Percentiles rank a stretch among this genome's conserved stretches.
Conservation (phyloP, 2,329 filamentous ascomycete genomes). For the Aspergillus melleus region DNA sequence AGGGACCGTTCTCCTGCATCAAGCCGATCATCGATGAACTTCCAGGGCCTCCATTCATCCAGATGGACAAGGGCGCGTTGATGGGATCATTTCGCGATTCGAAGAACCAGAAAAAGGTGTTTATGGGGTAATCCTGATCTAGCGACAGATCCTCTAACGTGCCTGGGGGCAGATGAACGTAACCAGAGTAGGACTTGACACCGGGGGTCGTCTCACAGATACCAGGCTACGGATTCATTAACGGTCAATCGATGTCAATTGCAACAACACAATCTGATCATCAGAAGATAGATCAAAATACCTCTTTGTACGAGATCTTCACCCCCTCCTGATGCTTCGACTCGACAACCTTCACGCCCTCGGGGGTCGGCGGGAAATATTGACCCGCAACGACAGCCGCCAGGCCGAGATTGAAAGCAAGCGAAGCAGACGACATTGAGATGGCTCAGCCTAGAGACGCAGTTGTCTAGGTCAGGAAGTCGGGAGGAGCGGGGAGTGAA, state of each 20-base stretch:
- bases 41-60: constrained; percentile 64
- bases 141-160: constrained; percentile 40
- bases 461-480: neutral
- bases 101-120: constrained; percentile 68
- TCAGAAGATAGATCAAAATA: constrained; percentile 17
- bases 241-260: neutral
- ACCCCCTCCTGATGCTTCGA: constrained; percentile 47
- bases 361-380: constrained; percentile 44
- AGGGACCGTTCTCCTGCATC: constrained; percentile 55
- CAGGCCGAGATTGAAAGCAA: constrained; percentile 18
- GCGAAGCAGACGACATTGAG: constrained; percentile 13
- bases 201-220: constrained; percentile 60
- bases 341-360: constrained; percentile 42
- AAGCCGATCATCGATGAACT: constrained; percentile 59
- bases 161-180: constrained; percentile 57
- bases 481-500: neutral
- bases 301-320: constrained; percentile 49
- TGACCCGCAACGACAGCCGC: constrained; percentile 26
- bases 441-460: neutral
- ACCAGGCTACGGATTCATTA: constrained; percentile 31
- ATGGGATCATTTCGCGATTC: constrained; percentile 55
- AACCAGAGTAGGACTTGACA: constrained; percentile 60
- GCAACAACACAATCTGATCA: neutral
- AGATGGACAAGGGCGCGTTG: constrained; percentile 60
- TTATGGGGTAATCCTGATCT: constrained; percentile 57